These are phyloP conservation scores for Sporisorium scitamineum DNA, from an alignment of 1,284 basidiomycete species.

Conservation along the genomic window DNA sequence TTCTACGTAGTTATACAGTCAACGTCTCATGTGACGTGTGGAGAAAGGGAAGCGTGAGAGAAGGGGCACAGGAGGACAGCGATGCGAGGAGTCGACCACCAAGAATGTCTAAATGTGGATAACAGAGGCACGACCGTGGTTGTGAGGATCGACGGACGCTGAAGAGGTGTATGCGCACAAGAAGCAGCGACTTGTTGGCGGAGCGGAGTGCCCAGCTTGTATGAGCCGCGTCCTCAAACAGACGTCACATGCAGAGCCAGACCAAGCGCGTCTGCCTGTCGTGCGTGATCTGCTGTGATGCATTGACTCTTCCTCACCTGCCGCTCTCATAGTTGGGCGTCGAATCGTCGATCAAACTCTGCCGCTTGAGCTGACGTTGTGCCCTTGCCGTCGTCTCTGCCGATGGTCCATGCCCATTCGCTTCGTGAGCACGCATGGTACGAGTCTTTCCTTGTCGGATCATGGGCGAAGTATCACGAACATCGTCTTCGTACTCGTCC, in stretches of 20 bases:
- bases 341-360: conserved; percentile 48
- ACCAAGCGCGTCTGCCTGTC: neutral
- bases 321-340: conserved; percentile 23
- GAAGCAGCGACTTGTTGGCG: neutral
- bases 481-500: conserved; percentile 48
- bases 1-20: conserved; percentile 43
- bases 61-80: neutral
- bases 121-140: neutral
- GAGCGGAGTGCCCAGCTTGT: neutral
- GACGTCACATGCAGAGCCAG: neutral
- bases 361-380: conserved; percentile 37
- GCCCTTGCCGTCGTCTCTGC: conserved; percentile 23
- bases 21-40: conserved; percentile 6
- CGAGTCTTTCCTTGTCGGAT: conserved; percentile 41
- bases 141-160: neutral
- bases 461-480: conserved; percentile 42
- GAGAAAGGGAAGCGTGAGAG: neutral
- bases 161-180: neutral
- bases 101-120: neutral
- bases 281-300: neutral
- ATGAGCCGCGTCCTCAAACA: neutral
- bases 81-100: neutral
- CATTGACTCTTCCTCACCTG: conserved; percentile 4
- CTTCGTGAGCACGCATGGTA: conserved; percentile 1
- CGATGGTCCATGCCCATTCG: conserved; percentile 18